These are phyloP conservation scores for Psilocybe subaeruginosa DNA, from an alignment of 768 basidiomycete species.

Conservation along the genomic window DNA sequence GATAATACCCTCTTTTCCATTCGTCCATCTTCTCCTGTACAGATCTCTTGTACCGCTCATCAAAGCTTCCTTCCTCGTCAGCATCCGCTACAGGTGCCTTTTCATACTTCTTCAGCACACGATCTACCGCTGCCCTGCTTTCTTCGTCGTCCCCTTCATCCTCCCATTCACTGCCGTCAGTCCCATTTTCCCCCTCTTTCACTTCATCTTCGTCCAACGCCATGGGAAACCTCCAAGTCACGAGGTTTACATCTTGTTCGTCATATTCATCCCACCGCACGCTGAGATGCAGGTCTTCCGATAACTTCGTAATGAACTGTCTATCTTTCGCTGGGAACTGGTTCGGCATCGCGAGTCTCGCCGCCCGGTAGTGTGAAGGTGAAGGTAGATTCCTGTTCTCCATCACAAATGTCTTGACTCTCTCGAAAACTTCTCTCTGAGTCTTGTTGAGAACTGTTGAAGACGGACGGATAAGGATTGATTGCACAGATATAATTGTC, in stretches of 20 bases:
- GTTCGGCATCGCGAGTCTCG: conserved; percentile 71
- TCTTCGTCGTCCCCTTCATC: conserved; percentile 73
- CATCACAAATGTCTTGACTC: conserved; percentile 77
- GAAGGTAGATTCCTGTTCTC: conserved; percentile 39
- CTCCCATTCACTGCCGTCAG: conserved; percentile 53
- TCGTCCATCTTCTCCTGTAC: conserved; percentile 85
- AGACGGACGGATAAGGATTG: neutral
- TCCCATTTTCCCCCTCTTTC: conserved; percentile 37
- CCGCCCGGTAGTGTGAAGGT: conserved; percentile 32
- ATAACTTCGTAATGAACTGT: conserved; percentile 75
- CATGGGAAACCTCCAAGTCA: conserved; percentile 67
- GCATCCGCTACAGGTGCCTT: conserved; percentile 79
- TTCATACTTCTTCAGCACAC: conserved; percentile 87
- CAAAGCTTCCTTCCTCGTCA: conserved; percentile 74
- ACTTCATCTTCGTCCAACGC: conserved; percentile 33
- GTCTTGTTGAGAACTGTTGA: conserved; percentile 66
- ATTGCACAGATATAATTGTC: neutral
- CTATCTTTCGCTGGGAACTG: conserved; percentile 80
- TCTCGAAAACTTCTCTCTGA: conserved; percentile 79
- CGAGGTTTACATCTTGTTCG: conserved; percentile 76
- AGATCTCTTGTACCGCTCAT: conserved; percentile 73
- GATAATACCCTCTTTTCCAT: conserved; percentile 92
- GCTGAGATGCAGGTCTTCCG: conserved; percentile 74
- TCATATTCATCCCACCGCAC: conserved; percentile 96
- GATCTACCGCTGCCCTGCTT: conserved; percentile 69